Base-by-base conservation (phyloP, 495 filamentous ascomycete genomes). In the Annulohypoxylon moriforme region DNA sequence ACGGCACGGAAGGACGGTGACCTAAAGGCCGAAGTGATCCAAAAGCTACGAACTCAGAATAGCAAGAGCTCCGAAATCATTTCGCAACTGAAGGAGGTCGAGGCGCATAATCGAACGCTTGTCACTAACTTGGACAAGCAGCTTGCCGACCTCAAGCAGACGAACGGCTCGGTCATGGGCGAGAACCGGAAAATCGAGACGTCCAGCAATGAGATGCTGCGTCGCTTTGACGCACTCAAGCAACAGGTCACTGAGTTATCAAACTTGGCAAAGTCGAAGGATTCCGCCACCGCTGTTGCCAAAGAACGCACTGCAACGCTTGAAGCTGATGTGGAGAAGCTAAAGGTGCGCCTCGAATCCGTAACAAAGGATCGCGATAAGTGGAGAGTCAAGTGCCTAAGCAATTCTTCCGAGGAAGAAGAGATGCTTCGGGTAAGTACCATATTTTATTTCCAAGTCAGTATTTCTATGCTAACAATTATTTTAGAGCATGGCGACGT, bases 1-100 rank as follows among this genome's bases (percentile, higher is more conserved):
- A 90, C 90, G 4, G 93, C 94, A 13, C 94, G 97, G 84, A 98
- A 97, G 77, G 89, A 92, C 70, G 97, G 94, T 76, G 96, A 98
- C 73, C 88, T 90, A 18, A 85, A 93, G 59, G 89, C 91, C 16
- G 81, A 85, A 40, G 94, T 97, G 79, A 90, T 94, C 49, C 87
- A 93, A 64, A 86, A 89, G 3, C 81, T 98, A 46, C 86, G 92
- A 53, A 83, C 87, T 63, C 94, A 98, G 78, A 97, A 94, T 76
- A 84, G 86, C 4, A 96, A 96, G 82, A 95, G 92, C 50, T 94
- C 93, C 0, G 96, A 98, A 75, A 96, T 98, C 69, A 93, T 99
- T 33, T 86, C 93, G 1, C 91, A 96, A 64, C 84, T 98, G 59
- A 98, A 98, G 84, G 94, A 98, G 42, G 88, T 93, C 2, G 96